Percentiles rank a stretch among this genome's conserved stretches.
phyloP scores from a whole-genome alignment of 73 alveolate species.

The Urostyla sp. region DNA sequence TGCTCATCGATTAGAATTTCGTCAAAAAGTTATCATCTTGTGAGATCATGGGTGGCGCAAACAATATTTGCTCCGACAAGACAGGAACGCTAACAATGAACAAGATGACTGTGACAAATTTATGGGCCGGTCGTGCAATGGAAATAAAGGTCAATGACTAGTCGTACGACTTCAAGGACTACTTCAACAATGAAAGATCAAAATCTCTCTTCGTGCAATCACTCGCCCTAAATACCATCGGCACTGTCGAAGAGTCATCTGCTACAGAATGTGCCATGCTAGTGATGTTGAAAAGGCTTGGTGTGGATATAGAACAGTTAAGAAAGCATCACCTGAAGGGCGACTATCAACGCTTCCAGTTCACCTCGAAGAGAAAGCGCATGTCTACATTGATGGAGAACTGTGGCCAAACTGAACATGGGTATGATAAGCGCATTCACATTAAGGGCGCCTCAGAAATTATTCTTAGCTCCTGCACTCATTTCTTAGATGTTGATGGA shows the following conservation, averaged over 20 bases:
- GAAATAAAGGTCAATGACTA: constrained; percentile 21
- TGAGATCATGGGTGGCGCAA: constrained; percentile 94
- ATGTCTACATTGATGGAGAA: constrained; percentile 88
- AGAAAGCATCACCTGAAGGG: constrained; percentile 47
- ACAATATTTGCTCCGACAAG: constrained; percentile 78
- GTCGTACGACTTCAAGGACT: constrained; percentile 31
- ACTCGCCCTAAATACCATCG: constrained; percentile 60
- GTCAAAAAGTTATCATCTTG: constrained; percentile 84
- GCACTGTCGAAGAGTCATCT: constrained; percentile 58
- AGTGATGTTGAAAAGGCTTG: constrained; percentile 37
- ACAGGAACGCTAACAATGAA: constrained; percentile 84
- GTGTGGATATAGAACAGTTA: constrained; percentile 7
- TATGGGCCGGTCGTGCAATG: constrained; percentile 57
- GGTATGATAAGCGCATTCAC: constrained; percentile 68
- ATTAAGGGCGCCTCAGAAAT: constrained; percentile 88
- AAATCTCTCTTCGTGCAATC: constrained; percentile 21
- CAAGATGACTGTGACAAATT: constrained; percentile 67
- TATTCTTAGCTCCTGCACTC: constrained; percentile 73
- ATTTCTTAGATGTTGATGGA: constrained; percentile 63
- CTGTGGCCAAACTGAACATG: constrained; percentile 65
- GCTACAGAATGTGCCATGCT: constrained; percentile 72
- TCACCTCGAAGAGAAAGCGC: constrained; percentile 91
- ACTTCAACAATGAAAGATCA: constrained; percentile 27
- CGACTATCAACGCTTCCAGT: constrained; percentile 77
- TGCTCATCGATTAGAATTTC: constrained; percentile 76